Conservation (phyloP, 768 basidiomycete genomes). For the Termitomyces titanicus region DNA sequence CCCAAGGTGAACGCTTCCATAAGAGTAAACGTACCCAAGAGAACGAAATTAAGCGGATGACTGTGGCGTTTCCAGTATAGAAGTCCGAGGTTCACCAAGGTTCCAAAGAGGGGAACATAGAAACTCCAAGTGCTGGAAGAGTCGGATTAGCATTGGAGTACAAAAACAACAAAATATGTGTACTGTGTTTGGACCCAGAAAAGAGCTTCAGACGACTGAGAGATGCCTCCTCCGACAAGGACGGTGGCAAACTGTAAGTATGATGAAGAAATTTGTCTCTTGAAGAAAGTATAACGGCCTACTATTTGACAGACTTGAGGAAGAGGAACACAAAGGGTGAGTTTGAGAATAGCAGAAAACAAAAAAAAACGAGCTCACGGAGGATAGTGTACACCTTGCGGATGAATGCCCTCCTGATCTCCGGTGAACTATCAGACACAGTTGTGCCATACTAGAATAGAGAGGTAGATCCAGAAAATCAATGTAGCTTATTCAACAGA, state of each 20-base stretch:
- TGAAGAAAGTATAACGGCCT: constrained; percentile 19
- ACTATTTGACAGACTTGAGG: constrained; percentile 69
- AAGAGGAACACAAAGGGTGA: not conserved
- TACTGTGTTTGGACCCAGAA: constrained; percentile 73
- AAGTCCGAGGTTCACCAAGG: constrained; percentile 73
- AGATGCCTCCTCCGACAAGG: constrained; percentile 70
- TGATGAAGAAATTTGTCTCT: not conserved
- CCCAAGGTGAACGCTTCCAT: constrained; percentile 92
- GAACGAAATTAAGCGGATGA: constrained; percentile 82
- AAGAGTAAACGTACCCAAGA: constrained; percentile 84
- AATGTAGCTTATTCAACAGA: not conserved
- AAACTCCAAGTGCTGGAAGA: constrained; percentile 67
- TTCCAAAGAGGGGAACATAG: constrained; percentile 75
- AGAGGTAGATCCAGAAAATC: not conserved
- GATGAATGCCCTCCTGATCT: constrained; percentile 83
- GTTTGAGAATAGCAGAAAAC: constrained; percentile 1
- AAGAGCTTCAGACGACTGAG: constrained; percentile 55
- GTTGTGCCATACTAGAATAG: constrained; percentile 68
- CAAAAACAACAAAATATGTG: constrained; percentile 18
- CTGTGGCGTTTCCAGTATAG: constrained; percentile 93
- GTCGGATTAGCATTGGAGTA: not conserved
- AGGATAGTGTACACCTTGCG: constrained; percentile 91
- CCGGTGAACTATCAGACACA: constrained; percentile 70
- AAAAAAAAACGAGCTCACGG: constrained; percentile 47
- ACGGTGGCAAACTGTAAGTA: constrained; percentile 71